Percentiles rank a stretch among this genome's conserved stretches.
phyloP scores from a whole-genome alignment of 805 yeast genomes.

The Candida saitoana region DNA sequence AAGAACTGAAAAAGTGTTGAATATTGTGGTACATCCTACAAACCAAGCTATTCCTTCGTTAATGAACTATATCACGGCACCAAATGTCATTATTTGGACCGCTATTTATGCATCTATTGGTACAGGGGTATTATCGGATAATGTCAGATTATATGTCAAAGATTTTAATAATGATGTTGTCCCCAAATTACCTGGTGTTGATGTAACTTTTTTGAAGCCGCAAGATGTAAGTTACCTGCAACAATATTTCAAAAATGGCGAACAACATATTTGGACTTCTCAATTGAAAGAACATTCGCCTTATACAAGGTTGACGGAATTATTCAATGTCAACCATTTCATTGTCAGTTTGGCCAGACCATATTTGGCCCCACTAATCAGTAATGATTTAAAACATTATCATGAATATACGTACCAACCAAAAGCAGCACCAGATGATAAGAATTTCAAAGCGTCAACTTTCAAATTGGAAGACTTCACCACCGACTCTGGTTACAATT shows the following conservation, averaged over 20 bases:
- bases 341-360: slow-evolving; percentile 90
- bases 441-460: background rate
- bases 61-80: slow-evolving; percentile 86
- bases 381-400: slow-evolving; percentile 75
- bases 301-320: slow-evolving; percentile 81
- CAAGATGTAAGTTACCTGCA: slow-evolving; percentile 45
- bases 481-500: slow-evolving; percentile 29
- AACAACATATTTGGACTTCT: slow-evolving; percentile 12
- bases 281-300: slow-evolving; percentile 47
- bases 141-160: slow-evolving; percentile 55
- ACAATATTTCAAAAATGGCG: slow-evolving; percentile 30
- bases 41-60: slow-evolving; percentile 65
- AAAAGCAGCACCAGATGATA: slow-evolving; percentile 4
- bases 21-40: slow-evolving; percentile 81
- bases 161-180: slow-evolving; percentile 60
- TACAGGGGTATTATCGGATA: slow-evolving; percentile 57
- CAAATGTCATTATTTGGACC: slow-evolving; percentile 84
- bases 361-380: slow-evolving; percentile 83
- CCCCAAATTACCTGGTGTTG: slow-evolving; percentile 42
- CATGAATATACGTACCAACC: slow-evolving; percentile 22
- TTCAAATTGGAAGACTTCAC: slow-evolving; percentile 23
- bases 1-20: slow-evolving; percentile 72
- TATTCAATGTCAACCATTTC: slow-evolving; percentile 92
- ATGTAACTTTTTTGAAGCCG: slow-evolving; percentile 39
- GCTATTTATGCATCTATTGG: slow-evolving; percentile 87